A percentile compares a stretch with the other conserved stretches of the same genome.
These are phyloP conservation scores for Volvox reticuliferus DNA, from an alignment of 139 green algal genomes.

Conservation along the genomic window DNA sequence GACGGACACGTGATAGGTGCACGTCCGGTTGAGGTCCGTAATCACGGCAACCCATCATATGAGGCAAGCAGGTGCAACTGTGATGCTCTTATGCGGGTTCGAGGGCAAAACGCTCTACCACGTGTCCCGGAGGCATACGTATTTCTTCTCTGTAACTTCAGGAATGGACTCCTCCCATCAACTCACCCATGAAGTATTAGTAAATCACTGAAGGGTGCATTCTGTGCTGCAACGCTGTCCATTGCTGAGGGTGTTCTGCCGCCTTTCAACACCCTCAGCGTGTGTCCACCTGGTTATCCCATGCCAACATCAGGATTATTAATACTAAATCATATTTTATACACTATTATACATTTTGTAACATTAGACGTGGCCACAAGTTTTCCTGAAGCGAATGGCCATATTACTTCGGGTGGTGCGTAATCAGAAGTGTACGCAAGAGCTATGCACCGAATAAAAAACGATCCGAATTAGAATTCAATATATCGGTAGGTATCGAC, in stretches of 20 bases:
- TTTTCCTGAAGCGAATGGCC: neutral
- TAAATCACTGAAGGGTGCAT: slow-evolving; percentile 3
- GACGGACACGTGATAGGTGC: neutral
- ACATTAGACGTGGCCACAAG: neutral
- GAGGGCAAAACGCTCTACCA: neutral
- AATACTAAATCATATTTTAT: neutral
- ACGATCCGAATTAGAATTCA: too few relatives aligned
- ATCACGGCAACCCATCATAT: neutral
- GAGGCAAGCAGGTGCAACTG: neutral
- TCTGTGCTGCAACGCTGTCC: neutral
- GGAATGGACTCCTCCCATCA: neutral
- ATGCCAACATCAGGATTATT: neutral
- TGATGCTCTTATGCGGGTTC: neutral
- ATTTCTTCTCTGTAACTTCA: neutral
- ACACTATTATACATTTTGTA: neutral
- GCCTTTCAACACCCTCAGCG: neutral
- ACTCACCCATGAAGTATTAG: slow-evolving; percentile 39
- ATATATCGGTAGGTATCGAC: too few relatives aligned
- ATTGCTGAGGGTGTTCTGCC: neutral
- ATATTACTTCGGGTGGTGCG: neutral
- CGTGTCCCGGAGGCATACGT: neutral
- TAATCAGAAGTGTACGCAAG: too few relatives aligned
- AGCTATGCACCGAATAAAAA: too few relatives aligned
- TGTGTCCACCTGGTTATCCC: neutral
- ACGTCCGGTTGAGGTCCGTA: neutral